Evolutionary conservation across 2,329 filamentous ascomycete species (phyloP), one percentile per base, ranked within the genome.

Genomic region (Pseudogymnoascus sp.): DNA sequence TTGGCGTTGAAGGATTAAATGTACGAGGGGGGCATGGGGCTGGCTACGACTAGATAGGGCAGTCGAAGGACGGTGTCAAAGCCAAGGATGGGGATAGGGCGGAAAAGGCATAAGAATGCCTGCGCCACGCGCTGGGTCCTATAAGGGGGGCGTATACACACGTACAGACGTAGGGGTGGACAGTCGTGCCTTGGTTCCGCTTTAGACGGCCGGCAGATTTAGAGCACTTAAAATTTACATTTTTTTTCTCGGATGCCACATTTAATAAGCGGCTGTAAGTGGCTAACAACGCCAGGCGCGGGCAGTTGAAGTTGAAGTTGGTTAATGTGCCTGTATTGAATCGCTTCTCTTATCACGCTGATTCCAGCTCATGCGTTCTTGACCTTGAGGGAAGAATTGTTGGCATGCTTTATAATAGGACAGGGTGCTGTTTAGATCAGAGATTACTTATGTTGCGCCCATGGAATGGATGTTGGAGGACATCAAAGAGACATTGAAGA

Each of bases 11-110:
- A 55, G 49, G 49, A 55, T 55, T 63, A 62, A 58, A 67, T 65
- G 65, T 64, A 60, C 49, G 63, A 28, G 63, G 64, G 63, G 63
- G 63, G 60, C 39, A 22, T 55, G 9, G 49, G 28, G 14, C 28
- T 4, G 49, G 16, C 28, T 55, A 22, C 49, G 49, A 55, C 28
- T 55, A 55, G 28, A 30, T 25, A 33, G 5, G 28, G n/a, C n/a
- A 35, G 28, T 55, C 28, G 49, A 55, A 55, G 2, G 28, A 55
- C 11, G 28, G 49, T 55, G 49, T 16, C 28, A 35, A 55, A 35
- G 11, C 49, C 49, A 55, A 33, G 49, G 16, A 55, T 2, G 11
- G 49, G 28, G 11, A 14, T 19, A 14, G 25, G 25, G 25, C 25
- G 28, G n/a, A 19, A 19, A 55, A 33, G 49, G 49, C 49, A 33